phyloP scores from a whole-genome alignment of 495 filamentous ascomycete genomes.

The Neurospora sp. region DNA sequence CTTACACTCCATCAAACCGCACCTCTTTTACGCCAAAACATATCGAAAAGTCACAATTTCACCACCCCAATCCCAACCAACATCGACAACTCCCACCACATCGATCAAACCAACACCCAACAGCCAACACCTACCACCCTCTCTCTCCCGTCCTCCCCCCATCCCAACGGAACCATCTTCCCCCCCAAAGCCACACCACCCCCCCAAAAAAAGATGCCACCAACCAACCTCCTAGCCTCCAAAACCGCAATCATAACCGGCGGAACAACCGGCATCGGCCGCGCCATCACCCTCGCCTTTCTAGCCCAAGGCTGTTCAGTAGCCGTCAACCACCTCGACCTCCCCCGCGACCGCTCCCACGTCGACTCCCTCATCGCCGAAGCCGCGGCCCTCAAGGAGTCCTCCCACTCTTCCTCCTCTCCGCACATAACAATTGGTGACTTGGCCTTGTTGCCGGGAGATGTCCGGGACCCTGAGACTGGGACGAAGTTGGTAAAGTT shows the following conservation, averaged over 20 bases:
- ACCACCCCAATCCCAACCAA: neutral
- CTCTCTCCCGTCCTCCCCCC: too few relatives aligned
- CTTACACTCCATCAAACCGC: neutral
- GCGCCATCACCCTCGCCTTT: conserved; percentile 63
- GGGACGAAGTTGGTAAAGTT: conserved; percentile 52
- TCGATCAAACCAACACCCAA: neutral
- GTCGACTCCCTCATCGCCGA: conserved; percentile 44
- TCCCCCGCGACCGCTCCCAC: conserved; percentile 40
- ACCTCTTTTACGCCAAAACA: neutral
- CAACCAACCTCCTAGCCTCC: conserved; percentile 46
- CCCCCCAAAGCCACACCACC: neutral
- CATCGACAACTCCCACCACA: neutral
- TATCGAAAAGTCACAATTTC: neutral
- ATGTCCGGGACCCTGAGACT: conserved; percentile 57
- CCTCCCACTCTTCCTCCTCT: neutral
- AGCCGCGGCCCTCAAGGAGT: conserved; percentile 31
- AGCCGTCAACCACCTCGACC: conserved; percentile 59
- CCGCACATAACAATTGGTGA: conserved; percentile 14
- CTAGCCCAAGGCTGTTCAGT: conserved; percentile 60
- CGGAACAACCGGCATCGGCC: conserved; percentile 66
- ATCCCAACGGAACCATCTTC: too few relatives aligned
- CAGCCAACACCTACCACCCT: neutral
- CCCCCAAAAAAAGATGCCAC: conserved; percentile 18
- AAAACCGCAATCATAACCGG: conserved; percentile 71
- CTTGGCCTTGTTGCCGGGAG: conserved; percentile 52